Evolutionary conservation across 768 basidiomycete genomes (phyloP), one percentile per base, ranked within the genome.

Genomic region (Naganishia friedmannii): DNA sequence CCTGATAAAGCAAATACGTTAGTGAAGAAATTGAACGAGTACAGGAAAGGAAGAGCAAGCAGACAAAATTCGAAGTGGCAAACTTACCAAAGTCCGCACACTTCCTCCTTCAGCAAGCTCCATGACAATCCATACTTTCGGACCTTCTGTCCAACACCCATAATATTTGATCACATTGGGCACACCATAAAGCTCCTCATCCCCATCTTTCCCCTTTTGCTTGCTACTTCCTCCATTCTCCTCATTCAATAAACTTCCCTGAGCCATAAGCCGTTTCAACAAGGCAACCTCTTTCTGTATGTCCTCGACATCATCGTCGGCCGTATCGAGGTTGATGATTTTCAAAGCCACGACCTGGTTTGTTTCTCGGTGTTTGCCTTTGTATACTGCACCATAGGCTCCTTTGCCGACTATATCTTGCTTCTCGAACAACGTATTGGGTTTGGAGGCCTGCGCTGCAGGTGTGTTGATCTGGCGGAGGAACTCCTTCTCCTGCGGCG

Each of bases 61-160:
- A 37, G n/a, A n/a, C n/a, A 15, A 21, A 31, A 5, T 19, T 53
- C 51, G 31, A 23, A 29, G 4, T 46, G 28, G 3, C 13, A 2
- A 32, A 55, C 37, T 57, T 65, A 84, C 84, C 74, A 99, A 85
- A 2, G 92, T 90, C 55, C 91, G 85, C 7, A 97, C 91, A 77
- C 92, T 94, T 8, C 96, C 96, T 6, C 95, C 95, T 73, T 93
- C 89, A 9, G 96, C 96, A 75, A 89, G 88, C 80, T 99, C 96
- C 96, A 99, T 99, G 45, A 89, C 92, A 74, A 99, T 98, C 94
- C 96, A 99, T 12, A 99, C 92, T 58, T 92, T 90, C 32, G 93
- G 91, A 0, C 93, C 94, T 77, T 95, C 90, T 78, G 96, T 86
- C 82, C 91, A 89, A 82, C 93, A 96, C n/a, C 93, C 95, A 81